Base-by-base conservation (phyloP, 164 flowering plant genomes). In the Macadamia tetraphylla region DNA sequence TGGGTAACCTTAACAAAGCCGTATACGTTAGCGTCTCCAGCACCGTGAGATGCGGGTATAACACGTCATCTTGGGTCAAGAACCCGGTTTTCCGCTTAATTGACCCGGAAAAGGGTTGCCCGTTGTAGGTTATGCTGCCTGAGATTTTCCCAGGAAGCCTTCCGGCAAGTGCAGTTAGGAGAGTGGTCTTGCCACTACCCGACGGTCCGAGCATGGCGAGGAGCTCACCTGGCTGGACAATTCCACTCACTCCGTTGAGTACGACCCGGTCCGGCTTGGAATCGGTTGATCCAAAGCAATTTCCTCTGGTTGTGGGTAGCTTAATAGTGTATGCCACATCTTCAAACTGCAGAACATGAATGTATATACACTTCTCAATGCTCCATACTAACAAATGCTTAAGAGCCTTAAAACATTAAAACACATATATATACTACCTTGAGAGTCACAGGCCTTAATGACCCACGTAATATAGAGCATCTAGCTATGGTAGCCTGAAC, bases 161-260 rank as follows among this genome's bases (percentile, higher is more conserved):
- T 14, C 96, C 97, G 0, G 83, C 88, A 0, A 94, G 81, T 12
- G 92, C 94, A 0, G 96, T 86, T 1, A 94, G 76, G 30, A 94
- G 87, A 0, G 98, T 94, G 49, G 98, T 94, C 63, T 94, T 94
- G 43, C 97, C 98, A 56, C 96, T 87, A 2, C 97, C 98, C 0
- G 97, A 94, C 0, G 98, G 97, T 15, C 98, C 98, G 0, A 94
- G 80, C 96, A 94, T 86, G 40, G 98, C 97, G 8, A 94, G 81
- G 23, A 91, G 71, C 78, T 94, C 97, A 0, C 97, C 97, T 0
- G 98, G 97, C 11, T 76, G 73, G 29, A 83, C 96, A 0, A 84
- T 55, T 2, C 98, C 97, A 0, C 78, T 85, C 11, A 88, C 85
- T 8, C 90, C 91, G 58, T 80, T 86, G 63, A 93, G 85, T 2